phyloP scores from a whole-genome alignment of 2,329 filamentous ascomycete genomes.

The Xylariomycetidae sp. region DNA sequence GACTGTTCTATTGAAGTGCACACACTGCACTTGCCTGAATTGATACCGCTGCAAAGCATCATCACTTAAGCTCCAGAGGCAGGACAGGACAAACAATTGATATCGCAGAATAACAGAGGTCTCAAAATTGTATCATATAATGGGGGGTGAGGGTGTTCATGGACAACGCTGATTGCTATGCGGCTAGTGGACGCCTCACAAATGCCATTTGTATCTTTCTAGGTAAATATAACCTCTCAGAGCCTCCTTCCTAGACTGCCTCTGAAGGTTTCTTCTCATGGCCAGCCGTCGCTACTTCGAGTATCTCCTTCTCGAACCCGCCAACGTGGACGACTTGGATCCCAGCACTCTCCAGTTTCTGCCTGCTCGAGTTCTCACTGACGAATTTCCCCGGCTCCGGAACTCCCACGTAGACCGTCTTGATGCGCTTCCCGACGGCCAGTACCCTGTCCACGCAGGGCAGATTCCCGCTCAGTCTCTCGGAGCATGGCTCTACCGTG shows the following conservation, averaged over 20 bases:
- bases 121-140: neutral
- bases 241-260: neutral
- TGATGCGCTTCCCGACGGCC: slow-evolving; percentile 55
- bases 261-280: slow-evolving; percentile 42
- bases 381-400: slow-evolving; percentile 90
- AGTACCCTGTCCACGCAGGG: slow-evolving; percentile 79
- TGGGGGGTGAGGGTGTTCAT: no score
- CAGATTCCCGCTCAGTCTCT: slow-evolving; percentile 68
- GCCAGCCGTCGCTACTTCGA: slow-evolving; percentile 77
- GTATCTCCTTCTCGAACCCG: slow-evolving; percentile 76
- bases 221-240: neutral
- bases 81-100: no score
- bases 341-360: slow-evolving; percentile 65
- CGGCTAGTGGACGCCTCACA: no score
- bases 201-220: neutral
- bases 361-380: slow-evolving; percentile 69
- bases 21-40: no score
- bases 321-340: slow-evolving; percentile 68
- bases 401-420: slow-evolving; percentile 80
- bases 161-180: no score
- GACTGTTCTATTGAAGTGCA: no score
- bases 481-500: slow-evolving; percentile 82
- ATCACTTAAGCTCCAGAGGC: no score
- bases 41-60: no score
- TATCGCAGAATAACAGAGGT: neutral